Percentiles rank a stretch among this genome's conserved stretches.
Conservation (phyloP, 148 eudicot genomes). For the Pharnaceum exiguum region DNA sequence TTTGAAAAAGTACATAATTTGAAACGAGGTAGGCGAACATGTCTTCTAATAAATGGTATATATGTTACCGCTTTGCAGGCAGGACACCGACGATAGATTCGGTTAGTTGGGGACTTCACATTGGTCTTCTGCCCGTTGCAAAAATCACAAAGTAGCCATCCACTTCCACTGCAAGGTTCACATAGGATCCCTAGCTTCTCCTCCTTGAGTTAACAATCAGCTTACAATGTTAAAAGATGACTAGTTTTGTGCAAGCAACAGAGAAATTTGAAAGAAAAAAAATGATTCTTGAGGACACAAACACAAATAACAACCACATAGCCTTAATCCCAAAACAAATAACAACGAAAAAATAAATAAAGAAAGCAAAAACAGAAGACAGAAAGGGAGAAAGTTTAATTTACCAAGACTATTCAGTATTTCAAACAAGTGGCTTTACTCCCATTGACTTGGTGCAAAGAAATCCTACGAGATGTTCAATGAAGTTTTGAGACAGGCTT, state of each 20-base stretch:
- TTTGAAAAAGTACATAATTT: not conserved
- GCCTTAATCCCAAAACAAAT: no score
- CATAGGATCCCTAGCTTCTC: conserved; percentile 51
- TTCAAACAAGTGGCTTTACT: no score
- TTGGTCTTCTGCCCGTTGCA: conserved; percentile 82
- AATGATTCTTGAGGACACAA: no score
- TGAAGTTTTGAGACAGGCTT: no score
- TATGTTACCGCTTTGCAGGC: conserved; percentile 81
- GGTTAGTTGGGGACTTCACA: conserved; percentile 64
- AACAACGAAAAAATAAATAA: no score
- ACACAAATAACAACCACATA: no score
- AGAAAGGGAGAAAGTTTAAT: no score
- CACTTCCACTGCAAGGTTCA: conserved; percentile 66
- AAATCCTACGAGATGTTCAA: no score
- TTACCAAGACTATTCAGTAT: no score
- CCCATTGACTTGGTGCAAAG: no score
- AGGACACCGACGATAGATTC: conserved; percentile 84
- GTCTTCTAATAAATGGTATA: not conserved
- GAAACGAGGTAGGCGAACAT: not conserved
- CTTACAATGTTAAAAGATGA: not conserved
- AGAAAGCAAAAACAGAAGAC: no score
- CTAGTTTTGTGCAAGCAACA: not conserved
- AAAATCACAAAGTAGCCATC: conserved; percentile 91
- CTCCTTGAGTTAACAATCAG: conserved; percentile 17
- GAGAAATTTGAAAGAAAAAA: not conserved